These are phyloP conservation scores for Cicer bijugum DNA, from an alignment of 306 rosid species.

Conservation along the genomic window DNA sequence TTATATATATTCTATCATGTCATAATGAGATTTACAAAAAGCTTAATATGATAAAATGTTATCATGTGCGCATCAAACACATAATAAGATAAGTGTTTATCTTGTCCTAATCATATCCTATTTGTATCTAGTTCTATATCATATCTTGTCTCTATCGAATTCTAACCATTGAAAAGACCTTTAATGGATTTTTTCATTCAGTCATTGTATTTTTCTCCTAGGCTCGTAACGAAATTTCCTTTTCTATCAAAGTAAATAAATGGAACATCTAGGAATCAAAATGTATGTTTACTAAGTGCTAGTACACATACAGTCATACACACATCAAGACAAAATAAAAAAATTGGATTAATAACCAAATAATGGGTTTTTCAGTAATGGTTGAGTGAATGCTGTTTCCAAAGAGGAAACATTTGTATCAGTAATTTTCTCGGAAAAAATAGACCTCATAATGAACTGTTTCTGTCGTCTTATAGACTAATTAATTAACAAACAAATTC, in stretches of 20 bases:
- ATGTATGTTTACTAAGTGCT: constrained; percentile 24
- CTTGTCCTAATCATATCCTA: no score
- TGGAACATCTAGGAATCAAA: constrained; percentile 11
- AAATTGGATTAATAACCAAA: neutral
- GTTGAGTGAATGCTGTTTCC: constrained; percentile 26
- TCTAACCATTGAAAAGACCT: no score
- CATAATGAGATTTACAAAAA: no score
- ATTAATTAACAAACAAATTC: constrained; percentile 25
- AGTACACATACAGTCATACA: neutral
- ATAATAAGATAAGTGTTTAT: no score
- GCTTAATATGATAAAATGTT: no score
- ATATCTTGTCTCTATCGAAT: no score
- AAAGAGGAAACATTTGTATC: constrained; percentile 11
- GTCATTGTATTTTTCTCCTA: constrained; percentile 1
- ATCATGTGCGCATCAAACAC: no score
- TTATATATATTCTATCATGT: no score
- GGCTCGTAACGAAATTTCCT: neutral
- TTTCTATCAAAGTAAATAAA: constrained; percentile 22
- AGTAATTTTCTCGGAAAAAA: neutral
- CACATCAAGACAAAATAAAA: neutral
- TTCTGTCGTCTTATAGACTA: constrained; percentile 2
- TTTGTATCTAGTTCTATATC: no score
- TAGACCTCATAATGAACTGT: neutral
- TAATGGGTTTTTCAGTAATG: constrained; percentile 11
- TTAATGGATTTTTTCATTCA: neutral